Evolutionary conservation across 169 alveolate genomes (phyloP), one percentile per base, ranked within the genome.

Genomic region (Plasmodium chabaudi): DNA sequence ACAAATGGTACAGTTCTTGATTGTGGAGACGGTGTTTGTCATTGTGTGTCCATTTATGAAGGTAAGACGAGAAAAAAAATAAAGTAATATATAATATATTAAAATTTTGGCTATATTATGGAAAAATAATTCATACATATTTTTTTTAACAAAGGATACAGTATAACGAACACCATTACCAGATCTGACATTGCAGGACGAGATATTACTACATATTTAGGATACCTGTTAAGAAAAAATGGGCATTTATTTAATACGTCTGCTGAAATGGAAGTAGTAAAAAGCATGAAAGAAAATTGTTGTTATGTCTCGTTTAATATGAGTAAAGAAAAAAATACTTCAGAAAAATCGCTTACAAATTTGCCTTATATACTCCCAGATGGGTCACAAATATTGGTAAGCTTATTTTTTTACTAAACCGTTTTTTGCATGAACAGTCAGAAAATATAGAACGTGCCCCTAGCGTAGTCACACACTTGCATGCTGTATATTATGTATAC

Each of bases 1-100:
- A 94, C 97, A 4, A 93, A 94, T 56, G 97, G 97, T 42, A 93
- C 94, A 39, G 97, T 93, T 42, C 92, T 93, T 23, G 97, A 94
- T 72, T 89, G 93, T 61, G 97, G 97, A 19, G 95, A 94, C 65
- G 94, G 94, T 9, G 95, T 94, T 9, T 79, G 96, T 15, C 95
- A 94, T 71, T 94, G 94, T 60, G 95, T 94, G 7, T 95, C 96
- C 42, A 94, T 94, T n/a, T 94, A 93, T 74, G 96, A 94, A 59
- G 96, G 88, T 75, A 42, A 75, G 61, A 42, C 17, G 9, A 59
- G 39, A 56, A 49, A 5, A 15, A 46, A 51, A 51, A 51, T 55
- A 1, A 72, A n/a, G 17, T 25, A 46, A 70, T 19, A 4, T 9
- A 15, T 17, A 59, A 17, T 23, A 19, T 39, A 49, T 13, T 21